Evolutionary conservation across 208 protist genomes (phyloP).

Genomic region (Acanthamoeba lenticulata): DNA sequence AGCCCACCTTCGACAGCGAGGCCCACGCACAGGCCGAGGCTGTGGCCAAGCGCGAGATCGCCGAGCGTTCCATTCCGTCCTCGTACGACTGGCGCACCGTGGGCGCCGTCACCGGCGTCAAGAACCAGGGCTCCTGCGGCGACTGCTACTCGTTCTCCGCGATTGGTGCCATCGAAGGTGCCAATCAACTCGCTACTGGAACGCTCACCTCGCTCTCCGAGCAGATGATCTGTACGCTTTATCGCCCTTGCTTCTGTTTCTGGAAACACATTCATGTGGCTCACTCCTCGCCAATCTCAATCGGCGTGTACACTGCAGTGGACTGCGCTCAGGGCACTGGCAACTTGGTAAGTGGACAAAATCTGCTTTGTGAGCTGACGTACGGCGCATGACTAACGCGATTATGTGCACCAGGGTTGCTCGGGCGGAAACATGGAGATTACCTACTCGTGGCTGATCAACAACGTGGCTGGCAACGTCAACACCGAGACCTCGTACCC

Average conservation of each 20-base stretch:
- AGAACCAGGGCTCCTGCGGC: constrained; percentile 95
- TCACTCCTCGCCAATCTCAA: background rate
- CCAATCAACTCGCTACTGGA: constrained; percentile 74
- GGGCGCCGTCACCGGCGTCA: constrained; percentile 92
- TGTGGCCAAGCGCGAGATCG: background rate
- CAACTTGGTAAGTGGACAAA: too few species aligned
- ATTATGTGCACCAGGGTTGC: too few species aligned
- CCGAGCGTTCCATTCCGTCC: constrained; percentile 83
- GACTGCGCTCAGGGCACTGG: constrained; percentile 85
- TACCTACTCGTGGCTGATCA: constrained; percentile 89
- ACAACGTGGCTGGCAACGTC: constrained; percentile 85
- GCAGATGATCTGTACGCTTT: constrained; percentile 10
- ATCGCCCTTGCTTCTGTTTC: background rate
- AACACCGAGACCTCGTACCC: constrained; percentile 84
- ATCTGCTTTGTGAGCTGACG: too few species aligned
- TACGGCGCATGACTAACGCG: too few species aligned
- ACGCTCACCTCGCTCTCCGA: constrained; percentile 53
- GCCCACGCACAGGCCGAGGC: background rate
- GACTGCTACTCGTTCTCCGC: constrained; percentile 97
- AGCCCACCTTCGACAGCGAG: background rate
- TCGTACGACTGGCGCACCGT: constrained; percentile 90
- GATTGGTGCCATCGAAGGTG: constrained; percentile 92
- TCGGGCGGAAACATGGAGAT: constrained; percentile 92
- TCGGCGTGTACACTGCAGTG: constrained; percentile 65
- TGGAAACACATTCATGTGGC: background rate